Evolutionary conservation across 225 moss, liverwort and hornwort genomes (phyloP).

Genomic region (Lunularia cruciata): DNA sequence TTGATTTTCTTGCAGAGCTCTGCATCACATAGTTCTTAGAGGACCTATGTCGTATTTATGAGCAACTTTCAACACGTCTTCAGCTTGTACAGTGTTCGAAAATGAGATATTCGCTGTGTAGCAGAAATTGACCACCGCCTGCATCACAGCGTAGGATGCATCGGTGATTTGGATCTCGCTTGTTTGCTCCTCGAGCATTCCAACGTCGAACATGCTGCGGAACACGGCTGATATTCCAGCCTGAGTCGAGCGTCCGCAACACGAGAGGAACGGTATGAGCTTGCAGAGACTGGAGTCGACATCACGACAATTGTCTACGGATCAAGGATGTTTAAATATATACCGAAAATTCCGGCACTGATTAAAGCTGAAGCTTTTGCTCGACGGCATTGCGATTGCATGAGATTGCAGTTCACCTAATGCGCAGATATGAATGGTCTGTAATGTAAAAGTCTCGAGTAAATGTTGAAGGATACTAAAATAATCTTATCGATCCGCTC

Average conservation of each 20-base stretch:
- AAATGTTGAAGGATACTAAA: too few relatives aligned
- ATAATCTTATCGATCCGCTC: too few relatives aligned
- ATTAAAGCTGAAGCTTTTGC: too few relatives aligned
- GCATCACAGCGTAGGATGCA: slow-evolving; percentile 1
- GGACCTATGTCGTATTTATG: background rate
- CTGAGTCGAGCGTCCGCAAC: background rate
- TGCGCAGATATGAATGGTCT: too few relatives aligned
- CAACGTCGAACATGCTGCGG: slow-evolving; percentile 3
- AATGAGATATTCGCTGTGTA: slow-evolving; percentile 5
- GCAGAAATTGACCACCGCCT: slow-evolving; percentile 4
- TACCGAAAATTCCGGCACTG: too few relatives aligned
- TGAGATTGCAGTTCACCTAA: too few relatives aligned
- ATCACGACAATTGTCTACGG: too few relatives aligned
- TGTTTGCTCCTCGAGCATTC: background rate
- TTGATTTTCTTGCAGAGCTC: background rate
- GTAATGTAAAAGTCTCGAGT: too few relatives aligned
- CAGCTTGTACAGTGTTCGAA: background rate
- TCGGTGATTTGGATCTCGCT: background rate
- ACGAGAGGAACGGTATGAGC: slow-evolving; percentile 10
- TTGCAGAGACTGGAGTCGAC: too few relatives aligned
- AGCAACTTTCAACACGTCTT: slow-evolving; percentile 13
- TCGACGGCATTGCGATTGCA: too few relatives aligned
- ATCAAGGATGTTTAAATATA: too few relatives aligned
- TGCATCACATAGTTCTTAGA: background rate
- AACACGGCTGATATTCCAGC: slow-evolving; percentile 14